A percentile compares a stretch with the other conserved stretches of the same genome.
phyloP scores from a whole-genome alignment of 176 grass and related monocot species.

The Puccinellia tenuiflora region DNA sequence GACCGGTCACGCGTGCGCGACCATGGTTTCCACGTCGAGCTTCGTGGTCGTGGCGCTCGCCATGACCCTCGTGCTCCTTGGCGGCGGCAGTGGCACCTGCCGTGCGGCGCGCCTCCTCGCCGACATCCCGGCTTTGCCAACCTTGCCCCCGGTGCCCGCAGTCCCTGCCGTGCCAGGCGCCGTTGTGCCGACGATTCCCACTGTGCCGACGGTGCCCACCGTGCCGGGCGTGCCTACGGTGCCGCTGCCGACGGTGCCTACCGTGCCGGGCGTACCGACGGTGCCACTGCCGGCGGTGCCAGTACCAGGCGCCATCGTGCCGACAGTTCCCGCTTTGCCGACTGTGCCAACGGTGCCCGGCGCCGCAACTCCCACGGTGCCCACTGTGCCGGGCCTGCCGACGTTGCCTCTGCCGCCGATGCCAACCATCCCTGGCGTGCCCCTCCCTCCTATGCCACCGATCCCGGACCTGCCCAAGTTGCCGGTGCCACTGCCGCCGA shows the following conservation, averaged over 20 bases:
- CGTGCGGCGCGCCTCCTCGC: conserved; percentile 32
- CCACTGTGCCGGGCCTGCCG: neutral
- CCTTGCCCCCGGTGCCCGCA: neutral
- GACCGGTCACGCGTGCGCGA: too few species aligned
- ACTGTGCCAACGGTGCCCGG: neutral
- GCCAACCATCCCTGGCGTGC: neutral
- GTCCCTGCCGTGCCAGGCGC: too few species aligned
- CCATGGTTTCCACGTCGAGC: conserved; percentile 25
- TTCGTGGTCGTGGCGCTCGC: conserved; percentile 11
- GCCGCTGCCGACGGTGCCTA: too few species aligned
- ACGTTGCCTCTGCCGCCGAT: neutral
- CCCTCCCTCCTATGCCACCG: neutral
- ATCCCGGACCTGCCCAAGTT: neutral
- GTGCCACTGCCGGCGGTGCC: too few species aligned
- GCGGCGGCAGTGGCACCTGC: neutral
- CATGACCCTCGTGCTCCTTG: neutral
- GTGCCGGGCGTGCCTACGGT: neutral
- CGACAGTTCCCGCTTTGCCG: neutral
- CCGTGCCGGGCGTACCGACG: neutral
- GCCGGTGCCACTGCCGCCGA: neutral
- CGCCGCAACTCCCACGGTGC: neutral
- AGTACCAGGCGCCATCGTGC: neutral
- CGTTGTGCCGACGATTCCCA: too few species aligned
- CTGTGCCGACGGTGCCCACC: neutral
- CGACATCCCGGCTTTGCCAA: neutral